These are phyloP conservation scores for Macrotyloma uniflorum DNA, from an alignment of 306 rosid genomes.

Conservation along the genomic window DNA sequence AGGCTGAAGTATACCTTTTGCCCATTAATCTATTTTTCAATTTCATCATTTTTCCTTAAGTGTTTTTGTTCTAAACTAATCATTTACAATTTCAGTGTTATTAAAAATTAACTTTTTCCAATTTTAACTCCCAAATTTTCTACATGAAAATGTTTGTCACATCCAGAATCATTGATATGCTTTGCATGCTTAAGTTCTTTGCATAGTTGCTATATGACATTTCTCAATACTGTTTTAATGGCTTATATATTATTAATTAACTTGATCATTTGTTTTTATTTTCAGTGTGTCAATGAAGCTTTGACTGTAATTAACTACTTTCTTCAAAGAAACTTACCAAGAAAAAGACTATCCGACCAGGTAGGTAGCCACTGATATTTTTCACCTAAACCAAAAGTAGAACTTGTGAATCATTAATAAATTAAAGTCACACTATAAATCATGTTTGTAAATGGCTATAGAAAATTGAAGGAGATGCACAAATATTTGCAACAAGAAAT, in stretches of 20 bases:
- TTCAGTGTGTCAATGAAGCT: neutral
- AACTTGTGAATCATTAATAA: slow-evolving; percentile 25
- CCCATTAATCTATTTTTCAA: neutral
- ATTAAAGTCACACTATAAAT: slow-evolving; percentile 26
- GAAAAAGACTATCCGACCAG: slow-evolving; percentile 95
- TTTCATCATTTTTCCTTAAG: neutral
- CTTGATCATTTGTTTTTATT: slow-evolving; percentile 4
- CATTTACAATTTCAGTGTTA: neutral
- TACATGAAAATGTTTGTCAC: neutral
- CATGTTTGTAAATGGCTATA: slow-evolving; percentile 14
- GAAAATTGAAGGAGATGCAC: slow-evolving; percentile 22
- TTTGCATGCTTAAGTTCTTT: neutral
- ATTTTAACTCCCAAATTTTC: neutral
- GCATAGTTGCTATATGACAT: neutral
- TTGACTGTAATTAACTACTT: slow-evolving; percentile 22
- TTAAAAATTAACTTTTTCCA: neutral
- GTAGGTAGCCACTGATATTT: slow-evolving; percentile 96
- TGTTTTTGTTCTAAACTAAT: neutral
- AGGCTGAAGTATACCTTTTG: neutral
- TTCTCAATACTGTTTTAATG: neutral
- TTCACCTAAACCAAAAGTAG: slow-evolving; percentile 70
- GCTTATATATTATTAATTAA: neutral
- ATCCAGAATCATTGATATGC: neutral
- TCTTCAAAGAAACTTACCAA: slow-evolving; percentile 67
- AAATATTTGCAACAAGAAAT: slow-evolving; percentile 29